Evolutionary conservation across 805 yeast species (phyloP), one percentile per base, ranked within the genome.

Genomic region (Ogataea corticis): DNA sequence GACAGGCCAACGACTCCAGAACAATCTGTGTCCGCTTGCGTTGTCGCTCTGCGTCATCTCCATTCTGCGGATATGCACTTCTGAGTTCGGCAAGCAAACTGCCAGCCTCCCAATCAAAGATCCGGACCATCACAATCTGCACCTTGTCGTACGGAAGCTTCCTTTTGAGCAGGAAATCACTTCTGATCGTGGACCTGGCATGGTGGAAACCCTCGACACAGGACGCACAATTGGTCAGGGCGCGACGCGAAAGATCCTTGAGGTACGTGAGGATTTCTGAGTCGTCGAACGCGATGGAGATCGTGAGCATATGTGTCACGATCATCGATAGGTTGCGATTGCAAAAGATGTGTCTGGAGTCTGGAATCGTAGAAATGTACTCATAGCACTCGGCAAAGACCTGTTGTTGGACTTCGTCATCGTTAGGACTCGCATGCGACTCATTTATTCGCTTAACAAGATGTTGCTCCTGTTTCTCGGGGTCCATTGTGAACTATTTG

Each of bases 141-240:
- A 57, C 50, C 10, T 52, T 45, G 1, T 49, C 53, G 43, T 55
- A 63, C 2, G 58, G 53, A 4, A 62, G 55, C 11, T 71, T 69
- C 58, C 87, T 69, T 23, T 71, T 68, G 4, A 71, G 58, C 2
- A 79, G 69, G 56, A 85, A 82, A 31, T 74, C 77, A 41, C 75
- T 68, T 38, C 79, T 66, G 44, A 84, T 62, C 17, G 65, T 64
- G 12, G 80, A 72, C 54, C 82, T 72, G 3, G 82, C 80, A 33
- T 68, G 60, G 47, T 80, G 79, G 54, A 82, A 85, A 25, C 70
- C 62, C 17, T 67, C 49, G 5, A 81, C 66, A 63, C 94, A 86
- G 4, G 71, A 64, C 2, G 71, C 66, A 62, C 94, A 86, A 3
- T 58, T 47, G 30, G 67, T 62, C 12, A 85, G 62, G 18, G 73